A percentile compares a stretch with the other conserved stretches of the same genome.
These are phyloP conservation scores for Pinus tabuliformis DNA, from an alignment of 75 land plant genomes.

Conservation along the genomic window DNA sequence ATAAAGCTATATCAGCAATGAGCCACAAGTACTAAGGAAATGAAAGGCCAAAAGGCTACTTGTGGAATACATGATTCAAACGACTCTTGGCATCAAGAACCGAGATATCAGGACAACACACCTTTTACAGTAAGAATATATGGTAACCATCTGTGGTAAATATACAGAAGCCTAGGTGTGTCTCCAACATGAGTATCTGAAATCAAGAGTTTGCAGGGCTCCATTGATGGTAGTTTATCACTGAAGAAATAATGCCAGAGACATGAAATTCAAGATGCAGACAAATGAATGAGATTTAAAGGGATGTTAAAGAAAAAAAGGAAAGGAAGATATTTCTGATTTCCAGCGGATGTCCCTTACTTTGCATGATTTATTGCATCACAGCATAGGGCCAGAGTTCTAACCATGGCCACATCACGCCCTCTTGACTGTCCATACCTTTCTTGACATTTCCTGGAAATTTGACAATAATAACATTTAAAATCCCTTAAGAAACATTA, in stretches of 20 bases:
- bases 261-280: slow-evolving; percentile 2
- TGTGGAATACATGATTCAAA: neutral
- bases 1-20: slow-evolving; percentile 2
- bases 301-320: no score
- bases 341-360: slow-evolving; percentile 28
- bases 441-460: slow-evolving; percentile 60
- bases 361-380: slow-evolving; percentile 79
- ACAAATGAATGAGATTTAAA: neutral
- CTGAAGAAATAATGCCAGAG: slow-evolving; percentile 18
- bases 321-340: neutral
- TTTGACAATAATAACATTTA: neutral
- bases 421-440: slow-evolving; percentile 57
- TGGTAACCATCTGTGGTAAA: slow-evolving; percentile 82
- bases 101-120: slow-evolving; percentile 8
- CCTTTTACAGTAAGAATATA: slow-evolving; percentile 63
- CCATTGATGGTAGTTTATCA: slow-evolving; percentile 14
- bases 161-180: slow-evolving; percentile 60
- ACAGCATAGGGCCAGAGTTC: slow-evolving; percentile 57
- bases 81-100: neutral
- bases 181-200: slow-evolving; percentile 79
- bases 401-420: slow-evolving; percentile 73
- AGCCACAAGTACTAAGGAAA: neutral
- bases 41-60: neutral
- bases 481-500: neutral
- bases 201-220: slow-evolving; percentile 57